phyloP scores from a whole-genome alignment of 1,139 yeast species.

The Yamadazyma diospyri region DNA sequence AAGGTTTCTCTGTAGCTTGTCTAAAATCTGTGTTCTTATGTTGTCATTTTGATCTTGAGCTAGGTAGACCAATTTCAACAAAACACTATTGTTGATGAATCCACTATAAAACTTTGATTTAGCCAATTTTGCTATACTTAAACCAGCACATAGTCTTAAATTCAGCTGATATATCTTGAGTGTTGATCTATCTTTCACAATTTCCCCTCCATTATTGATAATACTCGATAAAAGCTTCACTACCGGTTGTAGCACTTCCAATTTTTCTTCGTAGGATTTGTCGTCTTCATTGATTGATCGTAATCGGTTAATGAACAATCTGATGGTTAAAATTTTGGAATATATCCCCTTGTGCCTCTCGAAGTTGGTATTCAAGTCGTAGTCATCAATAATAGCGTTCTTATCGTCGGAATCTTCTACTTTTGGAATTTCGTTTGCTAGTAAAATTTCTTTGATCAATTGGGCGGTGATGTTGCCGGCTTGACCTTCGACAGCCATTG shows the following conservation, averaged over 20 bases:
- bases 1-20: conserved; percentile 50
- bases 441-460: conserved; percentile 58
- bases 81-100: conserved; percentile 48
- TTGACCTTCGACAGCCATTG: conserved; percentile 49
- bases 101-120: conserved; percentile 50
- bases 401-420: not conserved
- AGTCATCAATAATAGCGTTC: conserved; percentile 22
- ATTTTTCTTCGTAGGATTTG: conserved; percentile 24
- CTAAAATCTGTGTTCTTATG: conserved; percentile 55
- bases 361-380: conserved; percentile 28
- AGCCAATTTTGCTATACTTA: conserved; percentile 62
- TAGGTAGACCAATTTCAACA: conserved; percentile 54
- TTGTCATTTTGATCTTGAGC: conserved; percentile 63
- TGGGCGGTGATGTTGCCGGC: conserved; percentile 58
- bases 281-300: conserved; percentile 39
- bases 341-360: conserved; percentile 24
- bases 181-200: conserved; percentile 54
- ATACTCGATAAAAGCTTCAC: conserved; percentile 64
- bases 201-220: conserved; percentile 80
- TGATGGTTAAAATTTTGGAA: conserved; percentile 53
- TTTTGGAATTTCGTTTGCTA: conserved; percentile 37
- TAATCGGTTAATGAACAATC: conserved; percentile 62
- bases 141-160: conserved; percentile 68
- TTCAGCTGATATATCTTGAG: conserved; percentile 60
- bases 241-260: conserved; percentile 52